A percentile compares a stretch with the other conserved stretches of the same genome.
These are phyloP conservation scores for Thalassiosira hispida DNA, from an alignment of 352 stramenopile genomes.

Conservation along the genomic window DNA sequence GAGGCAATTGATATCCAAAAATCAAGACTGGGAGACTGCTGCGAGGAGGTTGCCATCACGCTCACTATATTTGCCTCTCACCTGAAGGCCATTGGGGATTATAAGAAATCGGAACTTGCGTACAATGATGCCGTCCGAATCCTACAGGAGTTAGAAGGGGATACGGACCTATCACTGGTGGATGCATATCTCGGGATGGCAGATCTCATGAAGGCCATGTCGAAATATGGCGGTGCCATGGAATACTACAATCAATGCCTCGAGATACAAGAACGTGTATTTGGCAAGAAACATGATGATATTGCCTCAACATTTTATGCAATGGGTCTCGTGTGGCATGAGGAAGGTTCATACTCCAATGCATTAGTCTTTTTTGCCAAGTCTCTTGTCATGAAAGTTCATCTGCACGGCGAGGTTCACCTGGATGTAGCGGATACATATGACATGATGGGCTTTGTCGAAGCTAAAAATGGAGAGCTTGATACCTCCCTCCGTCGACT, in stretches of 20 bases:
- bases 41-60: constrained; percentile 67
- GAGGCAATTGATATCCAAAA: constrained; percentile 72
- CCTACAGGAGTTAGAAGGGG: constrained; percentile 51
- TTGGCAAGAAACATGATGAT: constrained; percentile 65
- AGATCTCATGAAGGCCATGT: constrained; percentile 66
- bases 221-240: constrained; percentile 65
- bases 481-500: constrained; percentile 62
- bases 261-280: constrained; percentile 55
- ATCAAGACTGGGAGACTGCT: constrained; percentile 60
- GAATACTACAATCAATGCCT: constrained; percentile 68
- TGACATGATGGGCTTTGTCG: constrained; percentile 76
- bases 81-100: constrained; percentile 59
- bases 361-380: constrained; percentile 66
- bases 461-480: constrained; percentile 61
- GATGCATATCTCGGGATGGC: constrained; percentile 67
- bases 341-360: constrained; percentile 53
- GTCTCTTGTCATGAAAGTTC: constrained; percentile 59
- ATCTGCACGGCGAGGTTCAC: constrained; percentile 63
- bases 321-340: constrained; percentile 68
- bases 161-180: constrained; percentile 58
- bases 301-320: constrained; percentile 73
- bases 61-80: constrained; percentile 70
- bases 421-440: constrained; percentile 64
- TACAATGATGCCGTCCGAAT: constrained; percentile 71
- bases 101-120: constrained; percentile 63